Evolutionary conservation across 2,329 filamentous ascomycete species (phyloP).

Genomic region (Neonectria coccinea): DNA sequence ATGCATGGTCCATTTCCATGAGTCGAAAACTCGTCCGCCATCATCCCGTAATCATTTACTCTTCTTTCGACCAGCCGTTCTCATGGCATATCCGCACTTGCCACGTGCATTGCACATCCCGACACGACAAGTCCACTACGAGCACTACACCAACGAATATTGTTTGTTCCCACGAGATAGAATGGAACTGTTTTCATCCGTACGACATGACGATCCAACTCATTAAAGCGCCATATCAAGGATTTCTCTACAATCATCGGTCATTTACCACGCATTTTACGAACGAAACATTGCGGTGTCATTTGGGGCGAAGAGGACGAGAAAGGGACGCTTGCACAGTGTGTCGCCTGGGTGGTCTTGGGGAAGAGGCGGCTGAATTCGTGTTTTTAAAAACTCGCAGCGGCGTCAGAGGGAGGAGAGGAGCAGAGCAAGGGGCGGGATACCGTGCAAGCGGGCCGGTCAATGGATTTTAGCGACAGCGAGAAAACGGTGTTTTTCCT

Average conservation of each 20-base stretch:
- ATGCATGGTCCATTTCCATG: slow-evolving; percentile 24
- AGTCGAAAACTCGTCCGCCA: slow-evolving; percentile 29
- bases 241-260: slow-evolving; percentile 39
- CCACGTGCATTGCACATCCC: slow-evolving; percentile 22
- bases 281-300: slow-evolving; percentile 30
- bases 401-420: slow-evolving; percentile 18
- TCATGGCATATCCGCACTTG: slow-evolving; percentile 29
- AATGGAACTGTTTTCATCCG: slow-evolving; percentile 28
- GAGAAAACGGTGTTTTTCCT: slow-evolving; percentile 37
- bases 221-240: slow-evolving; percentile 37
- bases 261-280: slow-evolving; percentile 43
- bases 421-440: slow-evolving; percentile 23
- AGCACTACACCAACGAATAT: slow-evolving; percentile 27
- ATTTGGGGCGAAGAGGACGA: slow-evolving; percentile 12
- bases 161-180: slow-evolving; percentile 34
- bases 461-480: slow-evolving; percentile 37
- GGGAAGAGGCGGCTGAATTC: slow-evolving; percentile 9
- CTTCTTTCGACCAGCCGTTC: slow-evolving; percentile 37
- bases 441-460: slow-evolving; percentile 34
- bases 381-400: slow-evolving; percentile 33
- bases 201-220: slow-evolving; percentile 44
- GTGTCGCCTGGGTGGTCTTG: background rate
- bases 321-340: background rate
- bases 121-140: slow-evolving; percentile 21
- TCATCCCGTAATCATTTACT: slow-evolving; percentile 30